Conservation (phyloP, 805 yeast genomes). For the Clavispora fructus region DNA sequence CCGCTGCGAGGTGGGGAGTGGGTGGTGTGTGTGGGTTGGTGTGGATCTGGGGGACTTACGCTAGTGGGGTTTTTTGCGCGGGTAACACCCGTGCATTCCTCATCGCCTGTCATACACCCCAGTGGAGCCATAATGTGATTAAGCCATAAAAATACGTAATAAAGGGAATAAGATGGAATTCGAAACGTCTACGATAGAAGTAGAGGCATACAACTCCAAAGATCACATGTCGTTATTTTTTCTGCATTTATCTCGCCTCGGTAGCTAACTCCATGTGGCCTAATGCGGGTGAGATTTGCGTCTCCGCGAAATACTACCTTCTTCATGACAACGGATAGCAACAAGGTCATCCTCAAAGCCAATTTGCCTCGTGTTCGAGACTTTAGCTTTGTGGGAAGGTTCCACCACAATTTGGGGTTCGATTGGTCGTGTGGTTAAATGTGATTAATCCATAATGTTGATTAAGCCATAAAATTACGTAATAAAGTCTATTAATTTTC, state of each 20-base stretch:
- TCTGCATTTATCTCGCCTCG: too few species aligned
- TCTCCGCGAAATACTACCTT: neutral
- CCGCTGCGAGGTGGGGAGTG: neutral
- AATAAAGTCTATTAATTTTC: constrained; percentile 1
- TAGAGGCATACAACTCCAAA: too few species aligned
- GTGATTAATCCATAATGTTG: neutral
- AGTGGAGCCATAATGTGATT: too few species aligned
- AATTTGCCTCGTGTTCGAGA: constrained; percentile 13
- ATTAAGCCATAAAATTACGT: neutral
- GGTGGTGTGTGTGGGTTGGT: neutral
- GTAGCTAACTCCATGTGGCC: too few species aligned
- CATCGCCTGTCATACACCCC: neutral
- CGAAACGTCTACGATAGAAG: too few species aligned
- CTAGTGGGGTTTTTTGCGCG: neutral
- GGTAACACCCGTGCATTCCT: neutral
- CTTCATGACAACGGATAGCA: constrained; percentile 7
- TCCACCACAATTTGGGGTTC: constrained; percentile 43
- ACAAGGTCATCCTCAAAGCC: constrained; percentile 11
- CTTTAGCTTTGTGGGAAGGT: constrained; percentile 20
- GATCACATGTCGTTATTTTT: too few species aligned
- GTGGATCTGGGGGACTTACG: neutral
- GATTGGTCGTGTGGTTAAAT: too few species aligned
- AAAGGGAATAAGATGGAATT: too few species aligned
- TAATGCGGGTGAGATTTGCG: neutral
- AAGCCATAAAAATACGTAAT: too few species aligned